Evolutionary conservation across 352 stramenopile species (phyloP).

Genomic region (Phytophthora multivora): DNA sequence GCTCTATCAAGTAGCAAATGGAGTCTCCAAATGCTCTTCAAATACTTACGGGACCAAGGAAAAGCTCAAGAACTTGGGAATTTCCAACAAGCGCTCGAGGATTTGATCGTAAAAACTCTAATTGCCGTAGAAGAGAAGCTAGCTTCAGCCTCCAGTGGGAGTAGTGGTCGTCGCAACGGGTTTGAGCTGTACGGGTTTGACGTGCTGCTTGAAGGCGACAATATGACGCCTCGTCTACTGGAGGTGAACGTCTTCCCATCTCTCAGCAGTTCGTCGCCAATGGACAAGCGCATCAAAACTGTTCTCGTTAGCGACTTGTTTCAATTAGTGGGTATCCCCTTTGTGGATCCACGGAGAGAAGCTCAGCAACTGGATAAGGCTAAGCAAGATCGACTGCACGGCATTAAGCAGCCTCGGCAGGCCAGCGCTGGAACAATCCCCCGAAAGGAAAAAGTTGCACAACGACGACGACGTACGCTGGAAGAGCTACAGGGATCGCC

Average conservation of each 20-base stretch:
- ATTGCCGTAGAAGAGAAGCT: constrained; percentile 87
- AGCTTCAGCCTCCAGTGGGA: constrained; percentile 33
- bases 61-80: constrained; percentile 43
- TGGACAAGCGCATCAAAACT: constrained; percentile 92
- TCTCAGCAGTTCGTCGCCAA: constrained; percentile 80
- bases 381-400: constrained; percentile 57
- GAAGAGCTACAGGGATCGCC: constrained; percentile 38
- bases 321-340: constrained; percentile 74
- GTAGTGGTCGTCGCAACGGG: constrained; percentile 36
- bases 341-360: constrained; percentile 42
- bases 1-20: constrained; percentile 80
- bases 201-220: constrained; percentile 76
- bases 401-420: constrained; percentile 25
- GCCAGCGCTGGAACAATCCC: constrained; percentile 3
- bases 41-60: constrained; percentile 45
- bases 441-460: constrained; percentile 23
- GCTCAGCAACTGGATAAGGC: constrained; percentile 44
- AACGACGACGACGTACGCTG: constrained; percentile 30
- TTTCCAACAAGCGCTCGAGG: constrained; percentile 58
- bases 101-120: constrained; percentile 91
- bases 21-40: constrained; percentile 67
- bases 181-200: constrained; percentile 93
- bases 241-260: constrained; percentile 93
- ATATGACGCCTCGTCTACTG: constrained; percentile 84
- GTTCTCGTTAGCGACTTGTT: constrained; percentile 88